These are phyloP conservation scores for Neolentinus lepideus DNA, from an alignment of 1,284 basidiomycete species.

Conservation along the genomic window DNA sequence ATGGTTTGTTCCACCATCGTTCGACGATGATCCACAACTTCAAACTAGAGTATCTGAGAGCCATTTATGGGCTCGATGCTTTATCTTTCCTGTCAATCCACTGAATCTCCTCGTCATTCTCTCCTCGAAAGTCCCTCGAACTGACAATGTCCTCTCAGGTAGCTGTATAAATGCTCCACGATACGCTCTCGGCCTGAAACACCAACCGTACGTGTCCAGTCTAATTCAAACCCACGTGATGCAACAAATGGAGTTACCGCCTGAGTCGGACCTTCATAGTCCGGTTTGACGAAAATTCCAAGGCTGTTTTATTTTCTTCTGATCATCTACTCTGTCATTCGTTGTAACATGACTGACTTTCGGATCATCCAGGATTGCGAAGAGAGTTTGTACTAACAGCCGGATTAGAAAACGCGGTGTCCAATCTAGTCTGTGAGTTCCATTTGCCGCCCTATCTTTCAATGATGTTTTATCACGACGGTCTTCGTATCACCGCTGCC, in stretches of 20 bases:
- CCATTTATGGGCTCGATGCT: constrained; percentile 49
- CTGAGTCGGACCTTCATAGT: constrained; percentile 39
- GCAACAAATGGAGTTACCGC: constrained; percentile 73
- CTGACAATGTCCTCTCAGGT: not conserved
- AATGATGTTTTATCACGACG: constrained; percentile 12
- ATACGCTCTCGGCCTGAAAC: not conserved
- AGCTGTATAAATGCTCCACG: constrained; percentile 9
- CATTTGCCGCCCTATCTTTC: constrained; percentile 1
- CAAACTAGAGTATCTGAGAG: constrained; percentile 90
- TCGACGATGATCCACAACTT: constrained; percentile 56
- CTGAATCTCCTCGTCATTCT: constrained; percentile 33
- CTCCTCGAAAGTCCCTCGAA: constrained; percentile 1
- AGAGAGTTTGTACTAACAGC: no score
- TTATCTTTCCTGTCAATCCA: constrained; percentile 54
- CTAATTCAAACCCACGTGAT: constrained; percentile 30
- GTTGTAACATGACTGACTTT: not conserved
- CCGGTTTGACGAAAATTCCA: constrained; percentile 61
- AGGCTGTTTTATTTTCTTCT: constrained; percentile 67
- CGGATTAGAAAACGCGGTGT: no score
- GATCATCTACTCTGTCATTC: constrained; percentile 20
- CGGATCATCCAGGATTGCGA: constrained; percentile 2
- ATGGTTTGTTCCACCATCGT: constrained; percentile 10
- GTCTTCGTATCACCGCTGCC: constrained; percentile 2
- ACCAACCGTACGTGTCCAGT: constrained; percentile 11
- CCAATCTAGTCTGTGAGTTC: no score